phyloP scores from a whole-genome alignment of 495 filamentous ascomycete genomes.

The Parmelia sp. region DNA sequence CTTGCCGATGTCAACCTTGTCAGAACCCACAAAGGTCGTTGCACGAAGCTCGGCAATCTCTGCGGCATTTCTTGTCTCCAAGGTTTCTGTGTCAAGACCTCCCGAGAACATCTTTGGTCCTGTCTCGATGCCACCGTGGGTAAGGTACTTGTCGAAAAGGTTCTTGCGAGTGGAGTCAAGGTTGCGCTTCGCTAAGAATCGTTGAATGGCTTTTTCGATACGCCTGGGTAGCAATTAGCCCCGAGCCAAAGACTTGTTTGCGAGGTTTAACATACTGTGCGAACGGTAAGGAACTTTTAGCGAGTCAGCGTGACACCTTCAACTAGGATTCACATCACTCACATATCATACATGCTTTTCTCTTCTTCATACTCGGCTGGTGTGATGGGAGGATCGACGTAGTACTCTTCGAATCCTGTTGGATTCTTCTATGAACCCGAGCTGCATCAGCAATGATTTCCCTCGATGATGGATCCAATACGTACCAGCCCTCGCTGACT shows the following conservation, averaged over 20 bases:
- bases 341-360: slow-evolving; percentile 50
- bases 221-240: slow-evolving; percentile 45
- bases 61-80: slow-evolving; percentile 49
- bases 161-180: slow-evolving; percentile 53
- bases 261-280: slow-evolving; percentile 32
- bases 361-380: slow-evolving; percentile 58
- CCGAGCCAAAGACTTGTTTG: neutral
- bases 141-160: slow-evolving; percentile 72
- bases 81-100: slow-evolving; percentile 45
- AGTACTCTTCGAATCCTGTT: slow-evolving; percentile 67
- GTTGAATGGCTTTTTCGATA: slow-evolving; percentile 78
- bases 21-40: slow-evolving; percentile 47
- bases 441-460: neutral
- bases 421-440: slow-evolving; percentile 28
- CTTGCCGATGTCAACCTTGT: slow-evolving; percentile 39
- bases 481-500: slow-evolving; percentile 42
- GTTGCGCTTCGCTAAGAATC: slow-evolving; percentile 68
- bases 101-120: slow-evolving; percentile 62
- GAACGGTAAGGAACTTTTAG: slow-evolving; percentile 35
- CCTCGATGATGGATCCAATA: neutral
- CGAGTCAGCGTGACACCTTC: slow-evolving; percentile 13
- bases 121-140: slow-evolving; percentile 73
- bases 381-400: slow-evolving; percentile 70
- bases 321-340: slow-evolving; percentile 19
- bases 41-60: slow-evolving; percentile 58